Percentiles rank a stretch among this genome's conserved stretches.
These are phyloP conservation scores for Cladorrhinum samala DNA, from an alignment of 495 filamentous ascomycete species.

Conservation along the genomic window DNA sequence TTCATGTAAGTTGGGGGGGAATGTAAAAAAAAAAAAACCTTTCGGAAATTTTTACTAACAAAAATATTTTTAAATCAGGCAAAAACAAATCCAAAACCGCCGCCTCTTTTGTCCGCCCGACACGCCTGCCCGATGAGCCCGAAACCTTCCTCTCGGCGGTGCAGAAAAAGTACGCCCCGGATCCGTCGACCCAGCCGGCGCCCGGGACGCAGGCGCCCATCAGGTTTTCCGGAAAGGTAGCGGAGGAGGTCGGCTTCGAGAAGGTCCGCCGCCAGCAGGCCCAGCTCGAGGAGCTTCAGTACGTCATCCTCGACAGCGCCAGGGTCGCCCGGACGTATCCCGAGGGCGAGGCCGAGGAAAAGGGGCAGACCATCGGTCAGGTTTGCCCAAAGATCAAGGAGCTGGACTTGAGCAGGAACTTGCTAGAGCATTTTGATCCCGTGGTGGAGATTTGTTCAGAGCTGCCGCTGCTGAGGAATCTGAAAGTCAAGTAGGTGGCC, in stretches of 20 bases:
- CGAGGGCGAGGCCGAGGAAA: conserved; percentile 26
- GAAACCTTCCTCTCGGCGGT: conserved; percentile 74
- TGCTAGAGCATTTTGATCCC: conserved; percentile 61
- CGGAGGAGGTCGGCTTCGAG: conserved; percentile 93
- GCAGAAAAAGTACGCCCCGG: conserved; percentile 71
- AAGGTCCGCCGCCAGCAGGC: conserved; percentile 79
- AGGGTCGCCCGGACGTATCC: conserved; percentile 46
- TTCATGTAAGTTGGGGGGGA: conserved; percentile 57
- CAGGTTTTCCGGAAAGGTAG: conserved; percentile 73
- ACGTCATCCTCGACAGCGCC: conserved; percentile 75
- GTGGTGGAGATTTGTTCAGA: conserved; percentile 63
- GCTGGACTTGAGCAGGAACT: conserved; percentile 80
- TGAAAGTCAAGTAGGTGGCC: conserved; percentile 64
- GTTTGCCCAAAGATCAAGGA: conserved; percentile 64
- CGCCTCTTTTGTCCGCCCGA: conserved; percentile 82
- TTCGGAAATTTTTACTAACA: background rate
- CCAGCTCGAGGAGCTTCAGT: conserved; percentile 66
- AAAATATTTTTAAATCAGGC: conserved; percentile 42
- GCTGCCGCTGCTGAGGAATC: conserved; percentile 52
- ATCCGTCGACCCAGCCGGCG: conserved; percentile 29
- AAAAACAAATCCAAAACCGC: conserved; percentile 58
- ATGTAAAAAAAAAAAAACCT: too few species aligned
- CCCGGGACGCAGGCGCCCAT: conserved; percentile 42
- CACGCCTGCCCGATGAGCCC: conserved; percentile 58
- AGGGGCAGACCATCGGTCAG: conserved; percentile 34